Evolutionary conservation across 441 rosid species (phyloP).

Genomic region (Isatis lusitanica): DNA sequence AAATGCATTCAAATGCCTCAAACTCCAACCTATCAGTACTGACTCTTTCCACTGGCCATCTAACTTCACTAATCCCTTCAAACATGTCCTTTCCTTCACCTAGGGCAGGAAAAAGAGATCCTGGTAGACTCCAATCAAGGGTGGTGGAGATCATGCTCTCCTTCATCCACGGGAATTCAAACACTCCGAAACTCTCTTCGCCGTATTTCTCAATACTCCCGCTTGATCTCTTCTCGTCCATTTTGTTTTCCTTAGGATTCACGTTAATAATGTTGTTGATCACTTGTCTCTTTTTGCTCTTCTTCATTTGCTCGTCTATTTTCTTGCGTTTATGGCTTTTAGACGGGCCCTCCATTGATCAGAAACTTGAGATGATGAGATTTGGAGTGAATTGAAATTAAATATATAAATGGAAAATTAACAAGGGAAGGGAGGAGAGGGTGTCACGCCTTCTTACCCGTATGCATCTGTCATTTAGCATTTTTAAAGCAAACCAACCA

Average conservation of each 20-base stretch:
- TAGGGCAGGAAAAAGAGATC: constrained; percentile 34
- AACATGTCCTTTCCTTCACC: constrained; percentile 30
- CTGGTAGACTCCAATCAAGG: constrained; percentile 55
- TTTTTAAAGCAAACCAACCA: constrained; percentile 29
- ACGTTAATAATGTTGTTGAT: neutral
- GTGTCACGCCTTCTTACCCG: constrained; percentile 40
- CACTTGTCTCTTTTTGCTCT: constrained; percentile 10
- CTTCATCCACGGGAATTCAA: constrained; percentile 73
- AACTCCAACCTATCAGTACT: constrained; percentile 34
- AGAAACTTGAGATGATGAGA: constrained; percentile 5
- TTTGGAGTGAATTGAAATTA: neutral
- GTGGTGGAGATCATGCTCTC: constrained; percentile 55
- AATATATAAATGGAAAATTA: neutral
- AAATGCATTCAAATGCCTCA: constrained; percentile 49
- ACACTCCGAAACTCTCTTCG: constrained; percentile 44
- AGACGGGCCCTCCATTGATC: constrained; percentile 29
- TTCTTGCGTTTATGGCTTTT: constrained; percentile 29
- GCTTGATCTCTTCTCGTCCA: constrained; percentile 17
- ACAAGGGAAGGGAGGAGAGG: constrained; percentile 29
- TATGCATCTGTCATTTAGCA: constrained; percentile 27
- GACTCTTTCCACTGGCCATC: constrained; percentile 37
- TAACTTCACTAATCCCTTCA: constrained; percentile 32
- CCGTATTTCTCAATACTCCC: constrained; percentile 12
- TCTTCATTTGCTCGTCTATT: constrained; percentile 21
- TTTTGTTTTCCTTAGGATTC: neutral